Conservation (phyloP, 2,329 filamentous ascomycete genomes). For the Chaetomium sp. region DNA sequence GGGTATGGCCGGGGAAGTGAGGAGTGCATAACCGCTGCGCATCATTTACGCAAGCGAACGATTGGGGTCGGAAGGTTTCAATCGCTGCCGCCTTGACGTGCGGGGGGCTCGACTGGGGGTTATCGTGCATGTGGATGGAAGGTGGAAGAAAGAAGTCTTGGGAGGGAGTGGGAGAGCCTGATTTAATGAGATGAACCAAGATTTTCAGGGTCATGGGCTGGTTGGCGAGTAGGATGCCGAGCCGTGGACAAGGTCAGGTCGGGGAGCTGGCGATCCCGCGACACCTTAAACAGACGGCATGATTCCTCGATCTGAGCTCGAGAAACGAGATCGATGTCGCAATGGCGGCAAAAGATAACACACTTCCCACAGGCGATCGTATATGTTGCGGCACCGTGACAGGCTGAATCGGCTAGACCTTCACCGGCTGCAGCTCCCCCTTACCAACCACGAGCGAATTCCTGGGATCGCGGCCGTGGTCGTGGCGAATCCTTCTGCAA, state of each 20-base stretch:
- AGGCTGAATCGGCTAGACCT: conserved; percentile 26
- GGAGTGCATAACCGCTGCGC: conserved; percentile 21
- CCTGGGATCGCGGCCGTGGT: background rate
- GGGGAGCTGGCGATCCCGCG: conserved; percentile 3
- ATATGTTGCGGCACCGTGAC: conserved; percentile 5
- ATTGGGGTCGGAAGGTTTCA: conserved; percentile 21
- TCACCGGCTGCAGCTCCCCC: conserved; percentile 27
- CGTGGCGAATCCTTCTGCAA: conserved; percentile 18
- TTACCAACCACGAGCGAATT: background rate
- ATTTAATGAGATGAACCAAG: conserved; percentile 18
- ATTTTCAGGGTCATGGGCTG: conserved; percentile 5
- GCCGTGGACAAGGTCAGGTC: background rate
- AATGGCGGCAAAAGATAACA: conserved; percentile 9
- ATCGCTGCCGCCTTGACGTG: conserved; percentile 7
- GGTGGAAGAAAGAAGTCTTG: background rate
- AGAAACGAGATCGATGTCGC: conserved; percentile 20
- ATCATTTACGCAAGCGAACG: conserved; percentile 22
- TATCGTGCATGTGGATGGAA: background rate
- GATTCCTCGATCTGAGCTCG: conserved; percentile 5
- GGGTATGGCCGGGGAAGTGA: conserved; percentile 6
- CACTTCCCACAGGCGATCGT: conserved; percentile 10
- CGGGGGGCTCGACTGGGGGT: background rate
- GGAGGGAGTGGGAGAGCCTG: background rate
- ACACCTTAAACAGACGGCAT: conserved; percentile 9
- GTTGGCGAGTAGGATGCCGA: conserved; percentile 18